A percentile compares a stretch with the other conserved stretches of the same genome.
Evolutionary conservation across 805 yeast species (phyloP).

Genomic region (Dipodascopsis uninucleata): DNA sequence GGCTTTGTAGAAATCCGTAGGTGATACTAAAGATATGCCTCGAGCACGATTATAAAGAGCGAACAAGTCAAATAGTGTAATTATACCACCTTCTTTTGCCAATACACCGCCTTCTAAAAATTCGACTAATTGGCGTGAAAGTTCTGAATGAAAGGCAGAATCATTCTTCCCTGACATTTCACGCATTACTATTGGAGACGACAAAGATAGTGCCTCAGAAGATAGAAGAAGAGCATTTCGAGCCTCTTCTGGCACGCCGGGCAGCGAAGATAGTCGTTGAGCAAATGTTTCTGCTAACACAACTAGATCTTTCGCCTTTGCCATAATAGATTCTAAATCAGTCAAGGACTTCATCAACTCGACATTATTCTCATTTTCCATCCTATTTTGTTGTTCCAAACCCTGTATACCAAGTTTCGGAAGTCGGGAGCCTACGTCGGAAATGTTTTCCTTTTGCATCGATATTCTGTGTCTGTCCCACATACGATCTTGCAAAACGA

Average conservation of each 20-base stretch:
- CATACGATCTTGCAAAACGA: constrained; percentile 46
- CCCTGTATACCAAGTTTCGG: constrained; percentile 61
- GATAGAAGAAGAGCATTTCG: constrained; percentile 38
- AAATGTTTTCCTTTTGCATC: too few species aligned
- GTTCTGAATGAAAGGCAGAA: constrained; percentile 45
- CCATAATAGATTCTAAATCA: constrained; percentile 72
- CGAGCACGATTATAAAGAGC: constrained; percentile 62
- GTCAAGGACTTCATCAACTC: constrained; percentile 60
- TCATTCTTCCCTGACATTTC: constrained; percentile 38
- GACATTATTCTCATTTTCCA: constrained; percentile 55
- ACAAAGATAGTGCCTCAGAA: constrained; percentile 35
- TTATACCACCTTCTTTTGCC: constrained; percentile 52
- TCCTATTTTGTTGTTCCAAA: constrained; percentile 54
- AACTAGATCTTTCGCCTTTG: constrained; percentile 68
- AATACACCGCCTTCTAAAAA: constrained; percentile 51
- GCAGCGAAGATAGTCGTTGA: constrained; percentile 31
- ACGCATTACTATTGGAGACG: constrained; percentile 35
- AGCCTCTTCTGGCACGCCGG: constrained; percentile 38
- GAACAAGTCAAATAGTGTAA: constrained; percentile 60
- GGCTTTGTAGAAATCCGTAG: constrained; percentile 63
- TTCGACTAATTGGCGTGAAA: constrained; percentile 76
- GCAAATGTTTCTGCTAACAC: constrained; percentile 43
- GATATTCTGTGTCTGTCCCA: constrained; percentile 44
- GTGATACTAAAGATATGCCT: constrained; percentile 63
- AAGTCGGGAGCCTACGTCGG: too few species aligned